phyloP scores from a whole-genome alignment of 2,329 filamentous ascomycete genomes.

The Colletotrichum karsti region DNA sequence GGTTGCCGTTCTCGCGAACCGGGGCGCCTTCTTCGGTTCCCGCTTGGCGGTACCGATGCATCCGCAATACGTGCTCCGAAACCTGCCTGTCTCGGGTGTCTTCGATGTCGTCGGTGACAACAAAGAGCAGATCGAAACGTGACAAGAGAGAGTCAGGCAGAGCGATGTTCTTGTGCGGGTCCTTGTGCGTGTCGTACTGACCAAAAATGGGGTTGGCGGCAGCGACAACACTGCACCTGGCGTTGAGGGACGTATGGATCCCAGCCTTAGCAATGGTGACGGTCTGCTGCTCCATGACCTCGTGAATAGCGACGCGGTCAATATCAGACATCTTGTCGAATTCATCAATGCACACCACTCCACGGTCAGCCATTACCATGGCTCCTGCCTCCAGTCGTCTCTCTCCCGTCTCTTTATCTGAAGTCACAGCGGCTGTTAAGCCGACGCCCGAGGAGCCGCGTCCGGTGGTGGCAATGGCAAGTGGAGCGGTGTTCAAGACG shows the following conservation, averaged over 20 bases:
- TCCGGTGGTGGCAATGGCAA: constrained; percentile 97
- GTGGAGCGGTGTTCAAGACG: constrained; percentile 93
- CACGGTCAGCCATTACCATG: constrained; percentile 97
- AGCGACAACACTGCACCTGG: constrained; percentile 94
- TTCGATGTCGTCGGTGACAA: constrained; percentile 98
- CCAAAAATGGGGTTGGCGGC: constrained; percentile 98
- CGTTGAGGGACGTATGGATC: constrained; percentile 97
- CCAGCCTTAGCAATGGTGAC: constrained; percentile 99
- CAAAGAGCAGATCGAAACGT: constrained; percentile 97
- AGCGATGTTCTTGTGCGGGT: constrained; percentile 98
- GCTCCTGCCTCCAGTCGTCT: constrained; percentile 94
- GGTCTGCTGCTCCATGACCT: constrained; percentile 99
- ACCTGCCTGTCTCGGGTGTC: constrained; percentile 90
- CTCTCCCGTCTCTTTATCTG: constrained; percentile 97
- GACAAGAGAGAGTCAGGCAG: constrained; percentile 95
- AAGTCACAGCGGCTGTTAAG: constrained; percentile 95
- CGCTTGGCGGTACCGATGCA: constrained; percentile 94
- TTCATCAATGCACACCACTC: constrained; percentile 98
- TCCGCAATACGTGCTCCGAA: constrained; percentile 95
- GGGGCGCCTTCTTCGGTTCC: constrained; percentile 95
- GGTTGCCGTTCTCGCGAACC: constrained; percentile 85
- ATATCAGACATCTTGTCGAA: constrained; percentile 99
- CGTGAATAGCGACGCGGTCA: constrained; percentile 97
- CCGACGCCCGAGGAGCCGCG: constrained; percentile 96
- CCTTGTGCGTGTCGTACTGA: constrained; percentile 98